Evolutionary conservation across 176 grass and related monocot species (phyloP), one percentile per base, ranked within the genome.

Genomic region (Tillandsia fasciculata): DNA sequence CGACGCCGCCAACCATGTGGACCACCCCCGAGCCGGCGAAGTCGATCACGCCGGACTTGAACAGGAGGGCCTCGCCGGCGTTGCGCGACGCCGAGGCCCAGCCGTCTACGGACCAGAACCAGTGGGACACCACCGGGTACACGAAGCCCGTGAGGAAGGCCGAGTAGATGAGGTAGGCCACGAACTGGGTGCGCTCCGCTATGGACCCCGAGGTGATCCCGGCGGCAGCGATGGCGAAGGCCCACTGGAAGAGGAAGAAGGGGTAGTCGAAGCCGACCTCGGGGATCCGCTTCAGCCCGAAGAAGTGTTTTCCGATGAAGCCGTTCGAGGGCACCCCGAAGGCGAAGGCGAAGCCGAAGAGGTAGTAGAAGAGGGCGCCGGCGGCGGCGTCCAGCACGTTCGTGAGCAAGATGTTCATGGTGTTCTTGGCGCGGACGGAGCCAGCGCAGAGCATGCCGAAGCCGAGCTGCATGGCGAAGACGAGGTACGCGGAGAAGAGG

Each of bases 371-470:
- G 66, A 96, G 76, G 64, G 81, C 87, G 11, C 91, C 91, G 10
- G 91, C 87, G 1, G 87, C 87, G 15, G 91, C 91, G 57, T 96
- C 91, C 9, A 96, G 87, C 24, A 96, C 87, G 85, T 90, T 96
- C 66, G 87, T 90, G 51, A 96, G 91, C 84, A 96, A 87, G 67
- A 90, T 96, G 79, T 90, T 96, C 91, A 96, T 90, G 64, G 91
- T 90, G 87, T 96, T 96, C 83, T 96, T 96, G 66, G 91, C 91
- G 65, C 91, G 87, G 24, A 96, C 91, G 49, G 87, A 96, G 0
- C 91, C 91, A 0, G 87, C 91, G 54, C 87, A 96, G 64, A 96
- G 91, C 91, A 96, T 96, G 18, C 87, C 91, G 68, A 96, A 96
- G 23, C 91, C 87, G 2, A 96, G 91, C 74, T 96, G 91, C 91